Evolutionary conservation across 2,329 filamentous ascomycete genomes (phyloP), one percentile per base, ranked within the genome.

Genomic region (Alternaria brassicicola): DNA sequence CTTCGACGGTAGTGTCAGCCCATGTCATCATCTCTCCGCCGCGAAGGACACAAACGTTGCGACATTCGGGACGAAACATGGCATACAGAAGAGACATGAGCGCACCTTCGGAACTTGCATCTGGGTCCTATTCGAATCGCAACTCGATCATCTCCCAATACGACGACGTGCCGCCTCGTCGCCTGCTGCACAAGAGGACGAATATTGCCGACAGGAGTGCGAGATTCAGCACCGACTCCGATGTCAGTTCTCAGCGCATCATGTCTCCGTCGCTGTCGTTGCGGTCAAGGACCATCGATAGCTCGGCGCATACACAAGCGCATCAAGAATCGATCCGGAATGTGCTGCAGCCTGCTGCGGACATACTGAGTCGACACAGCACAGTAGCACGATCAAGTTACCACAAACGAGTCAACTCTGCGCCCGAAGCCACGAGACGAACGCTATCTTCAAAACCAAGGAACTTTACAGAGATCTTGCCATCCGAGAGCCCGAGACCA

Each of bases 1-100:
- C 80, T 10, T 86, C 85, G 6, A 85, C 84, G 0, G 77, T 86
- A 15, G 83, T 80, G 7, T 78, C 85, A 73, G 85, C 83, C 12
- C 78, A 84, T 67, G 83, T 87, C 28, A 79, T 86, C 42, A 78
- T 83, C 17, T 79, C 79, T 15, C 80, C 82, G 4, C 81, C 79
- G 36, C 79, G 78, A 59, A 74, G 78, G 35, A 78, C 72, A 51
- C 73, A 68, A 25, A 81, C 78, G 1, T 72, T 87, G 49, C 82
- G 85, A 49, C 85, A 86, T 67, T 81, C 81, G 6, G 82, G 80
- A 43, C 86, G 83, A 71, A 83, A 83, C 58, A 71, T 79, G 55
- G 84, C 84, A 3, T 74, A 85, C 33, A 80, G 82, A 19, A 80
- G 79, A 49, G 80, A 78, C 45, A 53, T 64, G 26, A 71, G 68